Conservation (phyloP, 768 basidiomycete genomes). For the Gautieria morchelliformis region DNA sequence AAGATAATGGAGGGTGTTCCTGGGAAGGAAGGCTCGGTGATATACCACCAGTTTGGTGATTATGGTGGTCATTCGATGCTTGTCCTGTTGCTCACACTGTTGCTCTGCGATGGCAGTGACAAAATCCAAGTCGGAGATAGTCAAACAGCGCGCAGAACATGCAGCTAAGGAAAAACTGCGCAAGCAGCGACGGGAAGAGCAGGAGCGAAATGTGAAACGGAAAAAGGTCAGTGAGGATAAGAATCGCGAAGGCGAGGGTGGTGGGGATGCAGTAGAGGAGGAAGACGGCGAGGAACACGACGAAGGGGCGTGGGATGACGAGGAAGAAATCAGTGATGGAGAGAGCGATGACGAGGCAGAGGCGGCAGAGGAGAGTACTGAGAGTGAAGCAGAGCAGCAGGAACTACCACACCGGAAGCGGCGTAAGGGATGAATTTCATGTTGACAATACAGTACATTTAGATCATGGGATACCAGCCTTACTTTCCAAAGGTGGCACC, state of each 20-base stretch:
- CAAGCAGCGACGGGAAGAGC: slow-evolving; percentile 76
- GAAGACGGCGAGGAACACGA: slow-evolving; percentile 24
- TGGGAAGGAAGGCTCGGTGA: slow-evolving; percentile 85
- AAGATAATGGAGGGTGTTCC: slow-evolving; percentile 94
- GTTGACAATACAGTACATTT: neutral
- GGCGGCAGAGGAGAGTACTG: slow-evolving; percentile 14
- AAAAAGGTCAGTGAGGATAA: slow-evolving; percentile 49
- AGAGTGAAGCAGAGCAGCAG: slow-evolving; percentile 16
- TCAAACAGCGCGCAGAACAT: slow-evolving; percentile 60
- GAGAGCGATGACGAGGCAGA: slow-evolving; percentile 26
- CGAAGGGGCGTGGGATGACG: slow-evolving; percentile 29
- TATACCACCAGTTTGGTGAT: slow-evolving; percentile 92
- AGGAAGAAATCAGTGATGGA: slow-evolving; percentile 26
- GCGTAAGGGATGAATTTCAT: slow-evolving; percentile 36
- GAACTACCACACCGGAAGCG: slow-evolving; percentile 18
- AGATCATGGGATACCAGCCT: neutral
- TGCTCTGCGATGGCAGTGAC: slow-evolving; percentile 48
- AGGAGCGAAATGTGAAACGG: slow-evolving; percentile 80
- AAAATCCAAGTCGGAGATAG: slow-evolving; percentile 73
- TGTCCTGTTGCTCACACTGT: neutral
- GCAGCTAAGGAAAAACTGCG: slow-evolving; percentile 67
- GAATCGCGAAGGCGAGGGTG: slow-evolving; percentile 20
- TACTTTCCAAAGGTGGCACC: slow-evolving; percentile 10
- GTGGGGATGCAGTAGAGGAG: slow-evolving; percentile 24
- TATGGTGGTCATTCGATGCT: slow-evolving; percentile 9